Evolutionary conservation across 495 filamentous ascomycete species (phyloP), one percentile per base, ranked within the genome.

Genomic region (Neurospora sp.): DNA sequence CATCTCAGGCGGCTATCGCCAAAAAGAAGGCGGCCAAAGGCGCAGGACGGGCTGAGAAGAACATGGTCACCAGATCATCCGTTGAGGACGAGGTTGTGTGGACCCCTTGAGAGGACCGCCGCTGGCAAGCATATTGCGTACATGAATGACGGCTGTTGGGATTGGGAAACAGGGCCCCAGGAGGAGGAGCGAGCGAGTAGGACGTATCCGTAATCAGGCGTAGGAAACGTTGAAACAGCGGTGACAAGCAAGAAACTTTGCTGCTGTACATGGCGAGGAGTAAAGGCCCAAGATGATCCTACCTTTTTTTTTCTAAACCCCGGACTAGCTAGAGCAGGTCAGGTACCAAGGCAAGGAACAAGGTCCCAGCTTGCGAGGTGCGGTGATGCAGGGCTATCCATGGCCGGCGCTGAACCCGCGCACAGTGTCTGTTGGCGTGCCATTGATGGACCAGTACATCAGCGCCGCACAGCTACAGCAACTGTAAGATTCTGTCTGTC

Each of bases 11-110:
- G 53, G 53, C 53, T 65, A 65, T 65, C 53, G 27, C 27, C 53
- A 65, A 70, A 73, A 39, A 68, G 47, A 73, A 74, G 70, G 35
- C 73, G 72, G 45, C 71, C 73, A 72, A 75, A 76, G 74, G 75
- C 70, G 70, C 76, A 35, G 76, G 70, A 74, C 79, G 71, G 77
- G 80, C 78, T 80, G 77, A 77, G 74, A 76, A 68, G 44, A 71
- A 73, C 22, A 65, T 74, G 80, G 80, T 81, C 80, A 81, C 78
- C 77, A 70, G 80, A 76, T 80, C 79, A 80, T 74, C 75, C 78
- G 78, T 81, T 79, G 75, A 74, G 53, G 53, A 65, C 53, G 53
- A 65, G 27, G 53, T 74, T 73, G 80, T 79, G 79, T 79, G 75
- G 76, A 81, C 77, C 73, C 53, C 76, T 71, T 72, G 69, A 22